These are phyloP conservation scores for Anisodus acutangulus DNA, from an alignment of 257 asterid species.

Conservation along the genomic window DNA sequence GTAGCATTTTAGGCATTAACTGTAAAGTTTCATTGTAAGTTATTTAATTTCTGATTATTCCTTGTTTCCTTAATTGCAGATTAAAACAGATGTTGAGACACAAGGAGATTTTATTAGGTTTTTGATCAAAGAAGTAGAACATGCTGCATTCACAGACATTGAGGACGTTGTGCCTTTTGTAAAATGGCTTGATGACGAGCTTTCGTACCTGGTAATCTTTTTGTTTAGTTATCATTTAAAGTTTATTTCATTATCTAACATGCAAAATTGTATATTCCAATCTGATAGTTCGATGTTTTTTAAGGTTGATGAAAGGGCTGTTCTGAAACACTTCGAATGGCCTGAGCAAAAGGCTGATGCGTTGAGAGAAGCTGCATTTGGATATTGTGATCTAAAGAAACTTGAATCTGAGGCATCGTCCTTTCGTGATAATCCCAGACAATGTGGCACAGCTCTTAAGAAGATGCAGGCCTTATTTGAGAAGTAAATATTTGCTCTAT, in stretches of 20 bases:
- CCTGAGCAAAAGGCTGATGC: conserved; percentile 98
- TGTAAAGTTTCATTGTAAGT: background rate
- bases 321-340: conserved; percentile 95
- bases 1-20: background rate
- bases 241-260: background rate
- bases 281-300: background rate
- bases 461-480: conserved; percentile 92
- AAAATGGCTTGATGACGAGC: conserved; percentile 99
- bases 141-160: conserved; percentile 81
- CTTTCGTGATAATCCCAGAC: conserved; percentile 80
- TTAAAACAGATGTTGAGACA: conserved; percentile 90
- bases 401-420: conserved; percentile 78
- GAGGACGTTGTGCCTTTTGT: conserved; percentile 94
- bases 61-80: conserved; percentile 53
- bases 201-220: conserved; percentile 71
- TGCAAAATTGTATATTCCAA: background rate
- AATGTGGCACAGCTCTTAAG: conserved; percentile 76
- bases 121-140: conserved; percentile 88
- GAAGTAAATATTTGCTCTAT: conserved; percentile 49
- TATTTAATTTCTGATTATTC: background rate
- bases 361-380: conserved; percentile 96
- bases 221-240: background rate
- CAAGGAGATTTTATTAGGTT: conserved; percentile 94
- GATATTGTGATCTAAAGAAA: conserved; percentile 87
- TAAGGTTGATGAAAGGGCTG: conserved; percentile 99